Evolutionary conservation across 331 rosid species (phyloP), one percentile per base, ranked within the genome.

Genomic region (Quercus tomentella): DNA sequence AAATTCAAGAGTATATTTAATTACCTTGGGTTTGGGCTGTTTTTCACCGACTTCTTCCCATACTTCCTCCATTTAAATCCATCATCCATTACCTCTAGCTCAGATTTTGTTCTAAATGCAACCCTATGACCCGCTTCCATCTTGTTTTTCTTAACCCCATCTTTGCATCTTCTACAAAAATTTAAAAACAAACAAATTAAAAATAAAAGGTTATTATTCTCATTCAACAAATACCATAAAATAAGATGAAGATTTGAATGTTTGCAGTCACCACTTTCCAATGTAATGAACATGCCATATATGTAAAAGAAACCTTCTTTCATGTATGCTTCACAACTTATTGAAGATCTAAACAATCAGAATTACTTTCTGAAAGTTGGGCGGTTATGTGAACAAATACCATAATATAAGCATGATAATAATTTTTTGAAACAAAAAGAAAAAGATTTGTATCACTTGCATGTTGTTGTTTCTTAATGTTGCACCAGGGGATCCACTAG

Each of bases 11-110:
- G 54, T 12, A 1, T 18, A 30, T 18, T 72, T 0, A 35, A 35
- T 35, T 89, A 94, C 98, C 98, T 92, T 49, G 91, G 87, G 71
- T 94, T 73, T 2, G 91, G 88, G 83, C 58, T 94, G 81, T 89
- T 90, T 84, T 94, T 94, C 21, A 94, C 97, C 0, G 89, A 78
- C 66, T 94, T 94, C 87, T 89, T 94, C 11, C 97, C 98, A 28
- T 94, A 94, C 85, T 94, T 94, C 80, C 98, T 87, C 98, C 98
- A 94, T 74, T 87, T 94, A 86, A 84, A 94, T 56, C 98, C 98
- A 88, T 94, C 97, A 57, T 94, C 97, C 94, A 94, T 88, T 20
- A 90, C 52, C 85, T 92, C 98, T 58, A 87, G 35, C 86, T 90
- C 93, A 31, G 98, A 85, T 88, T 79, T 87, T 1, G 98, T 94